Evolutionary conservation across 768 basidiomycete species (phyloP).

Genomic region (Hygrocybe coccinea): DNA sequence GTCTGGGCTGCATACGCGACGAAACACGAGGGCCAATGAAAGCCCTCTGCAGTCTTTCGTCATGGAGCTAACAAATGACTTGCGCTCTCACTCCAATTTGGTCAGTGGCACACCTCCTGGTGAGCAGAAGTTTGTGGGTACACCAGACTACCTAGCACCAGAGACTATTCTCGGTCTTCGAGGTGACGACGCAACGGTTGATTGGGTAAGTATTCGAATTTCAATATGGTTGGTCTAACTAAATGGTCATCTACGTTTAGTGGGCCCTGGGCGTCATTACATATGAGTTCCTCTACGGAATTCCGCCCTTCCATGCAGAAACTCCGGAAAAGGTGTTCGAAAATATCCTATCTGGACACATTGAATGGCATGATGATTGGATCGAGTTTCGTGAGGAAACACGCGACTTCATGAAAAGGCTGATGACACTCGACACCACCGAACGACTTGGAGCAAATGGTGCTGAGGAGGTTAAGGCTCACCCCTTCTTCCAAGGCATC

Average conservation of each 20-base stretch:
- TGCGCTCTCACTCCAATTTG: conserved; percentile 70
- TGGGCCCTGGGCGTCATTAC: conserved; percentile 99
- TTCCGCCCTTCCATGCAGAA: conserved; percentile 97
- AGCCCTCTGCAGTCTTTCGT: conserved; percentile 86
- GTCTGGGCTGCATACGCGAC: conserved; percentile 50
- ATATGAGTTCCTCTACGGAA: conserved; percentile 95
- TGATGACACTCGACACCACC: conserved; percentile 76
- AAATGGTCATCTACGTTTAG: conserved; percentile 37
- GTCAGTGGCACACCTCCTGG: conserved; percentile 66
- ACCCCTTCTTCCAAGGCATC: conserved; percentile 85
- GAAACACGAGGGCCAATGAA: conserved; percentile 49
- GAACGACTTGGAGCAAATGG: conserved; percentile 81
- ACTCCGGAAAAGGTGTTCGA: conserved; percentile 97
- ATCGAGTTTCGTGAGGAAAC: conserved; percentile 82
- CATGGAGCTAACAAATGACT: conserved; percentile 75
- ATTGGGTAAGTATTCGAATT: conserved; percentile 68
- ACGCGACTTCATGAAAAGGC: conserved; percentile 81
- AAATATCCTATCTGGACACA: conserved; percentile 89
- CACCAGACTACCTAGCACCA: conserved; percentile 95
- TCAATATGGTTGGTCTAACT: conserved; percentile 5
- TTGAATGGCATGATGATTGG: conserved; percentile 96
- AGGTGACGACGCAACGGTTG: conserved; percentile 91
- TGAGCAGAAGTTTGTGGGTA: conserved; percentile 94
- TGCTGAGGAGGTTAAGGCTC: conserved; percentile 87
- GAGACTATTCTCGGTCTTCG: conserved; percentile 93